These are phyloP conservation scores for Capsicum baccatum DNA, from an alignment of 257 asterid genomes.

Conservation along the genomic window DNA sequence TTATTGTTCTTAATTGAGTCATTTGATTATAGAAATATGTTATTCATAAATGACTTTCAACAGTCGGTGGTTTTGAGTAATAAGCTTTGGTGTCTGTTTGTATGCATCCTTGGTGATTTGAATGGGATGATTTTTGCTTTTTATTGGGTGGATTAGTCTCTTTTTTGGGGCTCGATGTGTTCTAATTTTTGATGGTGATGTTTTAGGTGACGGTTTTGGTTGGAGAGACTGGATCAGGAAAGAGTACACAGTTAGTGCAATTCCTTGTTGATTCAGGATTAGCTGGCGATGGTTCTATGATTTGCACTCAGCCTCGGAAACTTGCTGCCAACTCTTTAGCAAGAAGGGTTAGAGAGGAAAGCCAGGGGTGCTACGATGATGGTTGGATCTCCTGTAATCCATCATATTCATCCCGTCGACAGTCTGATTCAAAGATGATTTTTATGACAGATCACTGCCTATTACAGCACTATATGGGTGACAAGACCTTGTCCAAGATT, in stretches of 20 bases:
- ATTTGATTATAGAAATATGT: neutral
- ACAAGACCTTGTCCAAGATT: slow-evolving; percentile 60
- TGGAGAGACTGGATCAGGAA: slow-evolving; percentile 98
- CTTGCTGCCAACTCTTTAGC: slow-evolving; percentile 82
- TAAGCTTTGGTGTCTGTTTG: neutral
- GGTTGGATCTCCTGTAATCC: slow-evolving; percentile 52
- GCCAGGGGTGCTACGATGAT: slow-evolving; percentile 64
- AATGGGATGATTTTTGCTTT: neutral
- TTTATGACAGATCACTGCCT: slow-evolving; percentile 92
- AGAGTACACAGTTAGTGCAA: slow-evolving; percentile 96
- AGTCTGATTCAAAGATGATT: slow-evolving; percentile 58
- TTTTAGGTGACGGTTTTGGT: slow-evolving; percentile 71
- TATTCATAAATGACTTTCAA: neutral
- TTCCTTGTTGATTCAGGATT: slow-evolving; percentile 83
- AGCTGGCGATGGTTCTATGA: slow-evolving; percentile 54
- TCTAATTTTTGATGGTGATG: neutral
- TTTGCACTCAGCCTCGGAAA: slow-evolving; percentile 98
- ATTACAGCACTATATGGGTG: slow-evolving; percentile 82
- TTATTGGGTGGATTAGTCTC: neutral
- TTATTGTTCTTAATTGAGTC: slow-evolving; percentile 1
- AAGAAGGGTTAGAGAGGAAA: slow-evolving; percentile 84
- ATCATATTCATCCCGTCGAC: slow-evolving; percentile 63
- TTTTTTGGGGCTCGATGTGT: neutral
- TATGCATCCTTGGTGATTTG: neutral
- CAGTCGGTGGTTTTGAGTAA: neutral